A percentile compares a stretch with the other conserved stretches of the same genome.
These are phyloP conservation scores for Fragaria vesca DNA, from an alignment of 306 rosid genomes.

Conservation along the genomic window DNA sequence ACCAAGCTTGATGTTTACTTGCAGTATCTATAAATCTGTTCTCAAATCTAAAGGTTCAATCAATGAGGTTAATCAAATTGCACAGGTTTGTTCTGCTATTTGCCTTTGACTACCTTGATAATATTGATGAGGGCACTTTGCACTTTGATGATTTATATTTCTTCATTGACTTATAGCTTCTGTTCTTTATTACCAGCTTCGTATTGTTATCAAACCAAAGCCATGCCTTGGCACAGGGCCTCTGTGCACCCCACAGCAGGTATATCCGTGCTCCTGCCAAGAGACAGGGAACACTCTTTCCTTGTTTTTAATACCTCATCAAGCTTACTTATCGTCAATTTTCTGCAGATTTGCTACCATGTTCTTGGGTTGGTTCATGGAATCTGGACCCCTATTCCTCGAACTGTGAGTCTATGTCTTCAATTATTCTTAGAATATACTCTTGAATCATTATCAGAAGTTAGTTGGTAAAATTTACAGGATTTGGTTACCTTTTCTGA, in stretches of 20 bases:
- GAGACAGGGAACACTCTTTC: conserved; percentile 16
- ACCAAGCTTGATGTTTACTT: conserved; percentile 31
- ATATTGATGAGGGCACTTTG: conserved; percentile 24
- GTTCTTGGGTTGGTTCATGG: conserved; percentile 92
- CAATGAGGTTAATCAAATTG: conserved; percentile 87
- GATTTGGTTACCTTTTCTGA: conserved; percentile 18
- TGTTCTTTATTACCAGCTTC: conserved; percentile 64
- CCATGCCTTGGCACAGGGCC: conserved; percentile 78
- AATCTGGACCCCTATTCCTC: conserved; percentile 97
- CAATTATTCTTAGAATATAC: conserved; percentile 30
- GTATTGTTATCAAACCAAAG: conserved; percentile 87
- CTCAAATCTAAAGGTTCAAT: conserved; percentile 77
- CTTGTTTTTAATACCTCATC: conserved; percentile 15
- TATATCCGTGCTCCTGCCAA: conserved; percentile 31
- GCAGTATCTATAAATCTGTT: conserved; percentile 79
- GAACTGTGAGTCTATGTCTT: conserved; percentile 67
- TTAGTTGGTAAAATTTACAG: background rate
- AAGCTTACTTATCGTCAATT: conserved; percentile 29
- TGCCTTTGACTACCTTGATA: conserved; percentile 23
- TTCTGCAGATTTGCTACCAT: conserved; percentile 91
- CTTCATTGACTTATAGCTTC: conserved; percentile 32
- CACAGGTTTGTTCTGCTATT: conserved; percentile 68
- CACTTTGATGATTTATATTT: conserved; percentile 26
- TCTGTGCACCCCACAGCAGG: conserved; percentile 87
- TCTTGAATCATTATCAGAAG: background rate